Percentiles rank a stretch among this genome's conserved stretches.
Conservation (phyloP, 2,329 filamentous ascomycete genomes). For the Talaromyces rugulosus region DNA sequence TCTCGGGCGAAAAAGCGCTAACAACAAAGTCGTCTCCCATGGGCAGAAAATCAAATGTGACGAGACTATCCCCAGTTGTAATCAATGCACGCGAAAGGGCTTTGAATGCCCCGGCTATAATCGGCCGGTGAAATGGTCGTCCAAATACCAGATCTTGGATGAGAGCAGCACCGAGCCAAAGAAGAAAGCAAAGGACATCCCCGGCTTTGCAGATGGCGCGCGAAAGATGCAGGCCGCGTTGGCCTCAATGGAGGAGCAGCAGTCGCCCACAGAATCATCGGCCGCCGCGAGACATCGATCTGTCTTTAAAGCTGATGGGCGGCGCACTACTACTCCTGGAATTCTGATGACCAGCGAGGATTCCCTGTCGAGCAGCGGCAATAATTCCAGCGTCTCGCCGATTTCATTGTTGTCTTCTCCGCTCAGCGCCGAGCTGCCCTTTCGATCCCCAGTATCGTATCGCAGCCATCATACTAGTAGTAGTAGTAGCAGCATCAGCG, state of each 20-base stretch:
- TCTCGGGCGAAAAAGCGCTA: background rate
- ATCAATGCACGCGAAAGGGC: conserved; percentile 5
- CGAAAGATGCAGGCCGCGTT: background rate
- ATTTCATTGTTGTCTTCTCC: background rate
- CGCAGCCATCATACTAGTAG: background rate
- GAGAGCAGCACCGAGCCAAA: background rate
- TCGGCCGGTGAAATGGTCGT: conserved; percentile 6
- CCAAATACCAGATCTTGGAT: conserved; percentile 2
- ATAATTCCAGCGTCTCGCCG: background rate
- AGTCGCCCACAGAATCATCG: background rate
- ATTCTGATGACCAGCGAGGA: background rate
- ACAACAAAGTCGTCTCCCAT: too few species aligned
- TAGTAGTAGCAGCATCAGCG: background rate
- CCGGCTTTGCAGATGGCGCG: background rate
- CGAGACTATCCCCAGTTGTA: conserved; percentile 4
- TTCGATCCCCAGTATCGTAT: background rate
- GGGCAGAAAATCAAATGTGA: conserved; percentile 8
- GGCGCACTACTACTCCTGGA: background rate
- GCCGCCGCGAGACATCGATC: background rate
- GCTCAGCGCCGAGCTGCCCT: background rate
- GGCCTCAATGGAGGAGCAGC: background rate
- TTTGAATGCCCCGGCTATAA: conserved; percentile 8
- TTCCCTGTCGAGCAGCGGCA: background rate
- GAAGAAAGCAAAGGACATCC: background rate
- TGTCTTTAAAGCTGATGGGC: background rate